These are phyloP conservation scores for Selaginella tamariscina DNA, from an alignment of 75 land plant genomes.

Conservation along the genomic window DNA sequence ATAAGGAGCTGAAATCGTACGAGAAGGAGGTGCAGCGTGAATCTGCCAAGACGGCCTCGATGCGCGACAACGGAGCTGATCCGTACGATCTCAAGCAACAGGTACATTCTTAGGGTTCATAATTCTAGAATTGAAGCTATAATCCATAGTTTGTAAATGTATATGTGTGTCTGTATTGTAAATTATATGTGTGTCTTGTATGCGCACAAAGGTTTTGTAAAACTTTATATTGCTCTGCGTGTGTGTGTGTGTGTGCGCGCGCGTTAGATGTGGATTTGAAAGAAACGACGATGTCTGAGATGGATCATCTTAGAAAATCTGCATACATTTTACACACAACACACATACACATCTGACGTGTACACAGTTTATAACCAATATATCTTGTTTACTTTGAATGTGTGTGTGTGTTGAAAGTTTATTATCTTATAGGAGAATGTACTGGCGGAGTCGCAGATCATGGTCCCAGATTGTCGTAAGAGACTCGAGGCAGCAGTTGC, in stretches of 20 bases:
- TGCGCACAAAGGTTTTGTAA: too few species aligned
- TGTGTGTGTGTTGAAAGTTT: neutral
- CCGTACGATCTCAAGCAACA: constrained; percentile 93
- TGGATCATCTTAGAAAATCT: too few species aligned
- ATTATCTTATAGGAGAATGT: constrained; percentile 52
- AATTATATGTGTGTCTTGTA: too few species aligned
- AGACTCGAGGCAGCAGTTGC: constrained; percentile 55
- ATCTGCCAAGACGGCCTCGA: constrained; percentile 60
- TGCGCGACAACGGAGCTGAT: constrained; percentile 84
- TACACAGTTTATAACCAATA: too few species aligned
- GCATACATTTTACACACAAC: too few species aligned
- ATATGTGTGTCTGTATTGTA: too few species aligned
- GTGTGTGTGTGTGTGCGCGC: too few species aligned
- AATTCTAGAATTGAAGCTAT: neutral
- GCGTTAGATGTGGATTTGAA: too few species aligned
- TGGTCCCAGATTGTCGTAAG: constrained; percentile 83
- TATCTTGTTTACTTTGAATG: constrained; percentile 4
- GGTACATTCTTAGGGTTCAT: constrained; percentile 27
- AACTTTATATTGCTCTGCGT: too few species aligned
- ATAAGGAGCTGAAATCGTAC: constrained; percentile 80
- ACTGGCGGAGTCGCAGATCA: constrained; percentile 85
- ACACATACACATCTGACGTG: too few species aligned
- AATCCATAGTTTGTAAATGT: neutral
- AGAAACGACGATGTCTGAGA: too few species aligned
- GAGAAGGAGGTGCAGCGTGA: constrained; percentile 88